Percentiles rank a stretch among this genome's conserved stretches.
Conservation (phyloP, 2,329 filamentous ascomycete species). For the Pseudocercospora cruenta region DNA sequence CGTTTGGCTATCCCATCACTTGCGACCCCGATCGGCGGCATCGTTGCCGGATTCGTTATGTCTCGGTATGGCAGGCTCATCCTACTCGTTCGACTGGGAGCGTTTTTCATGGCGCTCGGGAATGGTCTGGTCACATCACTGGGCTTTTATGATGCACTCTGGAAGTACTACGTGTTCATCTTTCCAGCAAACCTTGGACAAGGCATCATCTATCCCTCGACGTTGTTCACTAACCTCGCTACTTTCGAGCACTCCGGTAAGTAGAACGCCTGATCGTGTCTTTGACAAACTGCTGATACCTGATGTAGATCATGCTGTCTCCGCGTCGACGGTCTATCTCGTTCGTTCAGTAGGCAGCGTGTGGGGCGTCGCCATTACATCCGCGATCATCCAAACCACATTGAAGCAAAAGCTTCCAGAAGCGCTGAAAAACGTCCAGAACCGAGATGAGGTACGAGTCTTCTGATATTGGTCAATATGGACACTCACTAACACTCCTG, state of each 20-base stretch:
- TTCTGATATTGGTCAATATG: neutral
- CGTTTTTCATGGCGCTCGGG: constrained; percentile 49
- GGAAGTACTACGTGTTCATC: constrained; percentile 52
- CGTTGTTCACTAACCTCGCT: constrained; percentile 65
- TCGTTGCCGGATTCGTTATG: constrained; percentile 52
- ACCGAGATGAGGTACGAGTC: constrained; percentile 61
- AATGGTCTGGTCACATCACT: constrained; percentile 48
- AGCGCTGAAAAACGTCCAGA: constrained; percentile 58
- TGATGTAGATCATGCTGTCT: constrained; percentile 62
- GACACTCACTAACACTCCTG: neutral
- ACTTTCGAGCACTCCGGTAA: constrained; percentile 64
- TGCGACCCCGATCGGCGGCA: constrained; percentile 49
- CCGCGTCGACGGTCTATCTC: constrained; percentile 65
- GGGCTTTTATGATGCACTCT: constrained; percentile 46
- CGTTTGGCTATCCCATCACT: constrained; percentile 51
- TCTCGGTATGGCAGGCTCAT: constrained; percentile 52
- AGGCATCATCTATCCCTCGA: constrained; percentile 51
- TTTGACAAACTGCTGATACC: neutral
- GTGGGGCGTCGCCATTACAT: constrained; percentile 66
- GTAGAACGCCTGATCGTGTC: neutral
- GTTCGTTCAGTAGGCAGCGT: constrained; percentile 66
- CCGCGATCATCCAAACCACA: constrained; percentile 65
- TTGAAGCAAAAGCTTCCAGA: constrained; percentile 58
- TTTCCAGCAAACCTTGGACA: constrained; percentile 53
- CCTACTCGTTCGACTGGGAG: constrained; percentile 46